Percentiles rank a stretch among this genome's conserved stretches.
phyloP scores from a whole-genome alignment of 2,329 filamentous ascomycete species.

The Trichoderma endophyticum region DNA sequence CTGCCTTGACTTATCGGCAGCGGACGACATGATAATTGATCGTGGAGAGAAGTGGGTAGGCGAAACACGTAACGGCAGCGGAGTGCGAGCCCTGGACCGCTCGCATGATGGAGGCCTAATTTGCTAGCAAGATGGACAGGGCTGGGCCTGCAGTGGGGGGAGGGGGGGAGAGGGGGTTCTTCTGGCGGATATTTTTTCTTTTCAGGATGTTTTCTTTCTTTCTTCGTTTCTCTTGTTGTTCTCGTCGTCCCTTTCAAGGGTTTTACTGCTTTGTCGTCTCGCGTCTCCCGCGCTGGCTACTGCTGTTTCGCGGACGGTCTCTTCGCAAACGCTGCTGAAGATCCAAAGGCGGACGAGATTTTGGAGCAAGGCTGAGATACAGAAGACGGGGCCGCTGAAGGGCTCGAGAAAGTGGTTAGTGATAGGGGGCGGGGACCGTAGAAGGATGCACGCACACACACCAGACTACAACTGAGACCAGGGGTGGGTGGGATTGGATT shows the following conservation, averaged over 20 bases:
- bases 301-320: background rate
- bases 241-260: background rate
- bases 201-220: background rate
- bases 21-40: slow-evolving; percentile 51
- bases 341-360: background rate
- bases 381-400: slow-evolving; percentile 17
- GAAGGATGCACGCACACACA: slow-evolving; percentile 13
- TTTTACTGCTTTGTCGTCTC: background rate
- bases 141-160: slow-evolving; percentile 15
- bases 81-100: slow-evolving; percentile 38
- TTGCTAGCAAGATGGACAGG: slow-evolving; percentile 18
- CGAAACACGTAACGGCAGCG: slow-evolving; percentile 34
- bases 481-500: background rate
- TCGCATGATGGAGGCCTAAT: slow-evolving; percentile 37
- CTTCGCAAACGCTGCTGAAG: background rate
- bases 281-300: background rate
- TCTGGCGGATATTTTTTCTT: background rate
- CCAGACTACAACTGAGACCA: background rate
- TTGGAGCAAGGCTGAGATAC: slow-evolving; percentile 14
- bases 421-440: slow-evolving; percentile 15
- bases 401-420: slow-evolving; percentile 11
- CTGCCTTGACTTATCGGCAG: slow-evolving; percentile 77
- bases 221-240: background rate
- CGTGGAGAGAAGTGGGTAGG: slow-evolving; percentile 23
- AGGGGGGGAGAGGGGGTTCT: background rate